These are phyloP conservation scores for Globisporangium emineosum DNA, from an alignment of 352 stramenopile species.

Conservation along the genomic window DNA sequence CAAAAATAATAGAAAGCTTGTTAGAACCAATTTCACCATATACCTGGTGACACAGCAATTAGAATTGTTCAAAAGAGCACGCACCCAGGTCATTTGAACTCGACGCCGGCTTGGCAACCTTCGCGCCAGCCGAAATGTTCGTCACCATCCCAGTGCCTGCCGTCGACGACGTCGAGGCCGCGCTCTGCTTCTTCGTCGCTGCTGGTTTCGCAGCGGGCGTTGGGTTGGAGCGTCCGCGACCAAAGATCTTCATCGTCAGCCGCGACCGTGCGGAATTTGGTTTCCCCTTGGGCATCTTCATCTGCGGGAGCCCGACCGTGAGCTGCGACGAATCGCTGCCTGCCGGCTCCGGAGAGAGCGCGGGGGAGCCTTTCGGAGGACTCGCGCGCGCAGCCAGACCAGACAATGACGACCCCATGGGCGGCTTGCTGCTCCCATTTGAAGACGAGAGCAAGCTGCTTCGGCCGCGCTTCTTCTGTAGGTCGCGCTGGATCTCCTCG, in stretches of 20 bases:
- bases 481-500: conserved; percentile 82
- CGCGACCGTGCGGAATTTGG: conserved; percentile 66
- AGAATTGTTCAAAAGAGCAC: neutral
- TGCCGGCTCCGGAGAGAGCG: conserved; percentile 59
- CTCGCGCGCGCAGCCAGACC: conserved; percentile 35
- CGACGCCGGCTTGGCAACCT: conserved; percentile 36
- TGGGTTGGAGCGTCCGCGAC: conserved; percentile 45
- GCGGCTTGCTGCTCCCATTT: conserved; percentile 5
- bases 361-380: conserved; percentile 58
- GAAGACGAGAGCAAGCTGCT: conserved; percentile 11
- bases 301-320: conserved; percentile 20
- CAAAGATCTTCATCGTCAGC: conserved; percentile 74
- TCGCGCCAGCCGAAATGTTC: conserved; percentile 52
- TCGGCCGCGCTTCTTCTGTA: conserved; percentile 56
- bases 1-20: neutral
- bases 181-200: conserved; percentile 37
- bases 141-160: conserved; percentile 29
- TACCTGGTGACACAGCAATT: neutral
- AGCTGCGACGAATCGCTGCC: conserved; percentile 27
- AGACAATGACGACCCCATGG: conserved; percentile 3
- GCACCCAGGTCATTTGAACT: conserved; percentile 25
- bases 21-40: conserved; percentile 1
- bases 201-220: conserved; percentile 26
- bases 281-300: conserved; percentile 53
- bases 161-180: neutral